Evolutionary conservation across 805 yeast species (phyloP), one percentile per base, ranked within the genome.

Genomic region (Kodamaea leandrae): DNA sequence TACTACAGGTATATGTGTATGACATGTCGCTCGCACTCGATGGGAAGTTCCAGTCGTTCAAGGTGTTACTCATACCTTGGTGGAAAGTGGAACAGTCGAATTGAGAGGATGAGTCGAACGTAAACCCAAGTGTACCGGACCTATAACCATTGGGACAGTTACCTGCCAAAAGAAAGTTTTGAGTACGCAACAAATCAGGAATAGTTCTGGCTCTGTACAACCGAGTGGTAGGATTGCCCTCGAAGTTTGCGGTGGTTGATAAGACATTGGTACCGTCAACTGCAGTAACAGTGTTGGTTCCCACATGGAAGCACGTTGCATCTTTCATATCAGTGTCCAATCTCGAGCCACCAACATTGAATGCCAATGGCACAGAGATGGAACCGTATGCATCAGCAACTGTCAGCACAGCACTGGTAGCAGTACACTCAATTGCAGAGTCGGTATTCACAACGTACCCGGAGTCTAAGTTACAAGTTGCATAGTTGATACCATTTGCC

Each of bases 111-210:
- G 33, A 29, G 5, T 18, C 7, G 7, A 23, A 34, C 2, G 54
- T 34, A n/a, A 58, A 25, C n/a, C 63, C 66, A 23, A 61, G 36
- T 1, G 38, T 44, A 26, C 64, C 64, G n/a, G 47, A 35, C 4
- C 24, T 19, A 18, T 53, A 52, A 10, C 64, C 64, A 20, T 36
- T 46, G 2, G 52, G 41, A 48, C 64, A 45, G 43, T 54, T 14
- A 42, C 42, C 36, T 36, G 44, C 46, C 10, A 46, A 43, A 23
- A 45, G 29, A 19, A 43, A 46, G 17, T 34, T 33, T 30, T 45
- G 47, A 10, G 7, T 18, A 8, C 36, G 20, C 9, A 42, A 37
- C 4, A 39, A 13, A 15, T 32, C 25, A 16, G 43, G 43, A 5
- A 39, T 19, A 17, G 12, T 2, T 28, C 32, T 39, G 15, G 30